Evolutionary conservation across 1,284 basidiomycete genomes (phyloP).

Genomic region (Malassezia dermatis): DNA sequence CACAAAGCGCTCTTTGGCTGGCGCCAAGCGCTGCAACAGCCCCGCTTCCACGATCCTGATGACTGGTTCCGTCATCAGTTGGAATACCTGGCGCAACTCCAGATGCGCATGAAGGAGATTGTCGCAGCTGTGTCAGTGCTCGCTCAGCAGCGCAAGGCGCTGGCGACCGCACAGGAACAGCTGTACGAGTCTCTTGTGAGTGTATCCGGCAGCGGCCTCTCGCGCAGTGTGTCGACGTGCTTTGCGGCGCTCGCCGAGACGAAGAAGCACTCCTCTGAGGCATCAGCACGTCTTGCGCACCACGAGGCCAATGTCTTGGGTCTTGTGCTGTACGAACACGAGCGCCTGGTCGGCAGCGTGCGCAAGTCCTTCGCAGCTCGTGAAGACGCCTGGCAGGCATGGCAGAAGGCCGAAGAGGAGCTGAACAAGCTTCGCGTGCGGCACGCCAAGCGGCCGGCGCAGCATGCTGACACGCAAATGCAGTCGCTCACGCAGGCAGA

Average conservation of each 20-base stretch:
- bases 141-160: slow-evolving; percentile 62
- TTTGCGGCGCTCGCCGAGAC: slow-evolving; percentile 46
- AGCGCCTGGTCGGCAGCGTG: slow-evolving; percentile 77
- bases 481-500: slow-evolving; percentile 28
- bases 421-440: slow-evolving; percentile 64
- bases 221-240: slow-evolving; percentile 44
- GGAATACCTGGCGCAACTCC: slow-evolving; percentile 73
- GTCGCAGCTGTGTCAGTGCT: slow-evolving; percentile 74
- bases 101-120: slow-evolving; percentile 72
- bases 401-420: slow-evolving; percentile 68
- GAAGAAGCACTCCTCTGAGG: slow-evolving; percentile 32
- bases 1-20: slow-evolving; percentile 41
- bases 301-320: slow-evolving; percentile 49
- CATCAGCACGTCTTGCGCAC: slow-evolving; percentile 35
- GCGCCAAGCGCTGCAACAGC: slow-evolving; percentile 51
- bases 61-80: slow-evolving; percentile 94
- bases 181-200: slow-evolving; percentile 41
- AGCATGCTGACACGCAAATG: slow-evolving; percentile 26
- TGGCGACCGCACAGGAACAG: slow-evolving; percentile 33
- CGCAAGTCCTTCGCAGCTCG: slow-evolving; percentile 78
- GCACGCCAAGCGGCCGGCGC: slow-evolving; percentile 63
- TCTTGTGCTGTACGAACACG: slow-evolving; percentile 78
- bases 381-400: slow-evolving; percentile 67
- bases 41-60: slow-evolving; percentile 82
- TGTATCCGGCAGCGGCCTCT: slow-evolving; percentile 46